phyloP scores from a whole-genome alignment of 495 filamentous ascomycete genomes.

The Rostrohypoxylon terebratum region DNA sequence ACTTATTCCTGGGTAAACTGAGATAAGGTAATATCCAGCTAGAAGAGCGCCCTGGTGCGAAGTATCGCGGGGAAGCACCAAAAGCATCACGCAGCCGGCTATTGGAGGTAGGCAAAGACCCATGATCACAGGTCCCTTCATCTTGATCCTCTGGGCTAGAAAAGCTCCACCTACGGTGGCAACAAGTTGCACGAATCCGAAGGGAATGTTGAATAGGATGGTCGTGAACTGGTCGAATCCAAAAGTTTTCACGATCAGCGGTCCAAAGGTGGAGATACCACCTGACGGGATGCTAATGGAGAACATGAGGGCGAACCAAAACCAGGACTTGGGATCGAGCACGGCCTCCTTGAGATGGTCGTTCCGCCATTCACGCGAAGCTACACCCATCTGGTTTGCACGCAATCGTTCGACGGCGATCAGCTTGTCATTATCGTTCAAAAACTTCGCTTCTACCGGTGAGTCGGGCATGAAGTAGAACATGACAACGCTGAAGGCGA shows the following conservation, averaged over 20 bases:
- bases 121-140: conserved; percentile 66
- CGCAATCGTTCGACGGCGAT: conserved; percentile 60
- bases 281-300: conserved; percentile 69
- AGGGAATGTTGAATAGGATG: conserved; percentile 73
- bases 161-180: conserved; percentile 69
- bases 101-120: conserved; percentile 69
- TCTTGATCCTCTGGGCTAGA: conserved; percentile 64
- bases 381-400: conserved; percentile 72
- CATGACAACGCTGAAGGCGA: conserved; percentile 61
- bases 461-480: conserved; percentile 68
- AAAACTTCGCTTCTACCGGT: conserved; percentile 66
- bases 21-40: conserved; percentile 71
- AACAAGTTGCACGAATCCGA: conserved; percentile 70
- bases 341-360: conserved; percentile 68
- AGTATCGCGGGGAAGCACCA: conserved; percentile 60
- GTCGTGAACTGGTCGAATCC: conserved; percentile 69
- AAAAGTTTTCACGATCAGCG: conserved; percentile 69
- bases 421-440: conserved; percentile 65
- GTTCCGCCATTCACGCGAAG: conserved; percentile 70
- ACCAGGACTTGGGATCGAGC: conserved; percentile 69
- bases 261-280: conserved; percentile 72
- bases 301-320: conserved; percentile 69
- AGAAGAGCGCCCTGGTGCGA: conserved; percentile 63
- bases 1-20: conserved; percentile 70
- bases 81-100: conserved; percentile 66